Base-by-base conservation (phyloP, 108 stramenopile genomes). In the Epipyxis sp. region DNA sequence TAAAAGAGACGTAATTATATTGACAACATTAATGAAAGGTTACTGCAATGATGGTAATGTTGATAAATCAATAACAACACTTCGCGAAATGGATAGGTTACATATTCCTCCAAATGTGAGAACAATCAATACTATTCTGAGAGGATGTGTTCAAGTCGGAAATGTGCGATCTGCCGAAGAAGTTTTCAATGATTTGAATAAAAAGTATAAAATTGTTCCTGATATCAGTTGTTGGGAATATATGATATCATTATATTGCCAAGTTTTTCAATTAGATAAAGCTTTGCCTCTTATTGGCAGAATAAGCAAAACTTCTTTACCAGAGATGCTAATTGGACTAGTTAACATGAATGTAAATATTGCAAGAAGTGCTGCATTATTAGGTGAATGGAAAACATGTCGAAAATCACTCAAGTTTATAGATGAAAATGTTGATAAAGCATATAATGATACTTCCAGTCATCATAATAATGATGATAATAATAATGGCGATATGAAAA, bases 201-300 rank as follows among this genome's bases (percentile, higher is more conserved):
- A 74, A 20, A 25, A 37, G 16, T 39, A 43, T 10, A 46, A 74
- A 39, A 3, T 74, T 46, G 6, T 6, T 20, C 35, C 35, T 13
- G 71, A 74, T 74, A 32, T 74, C 27, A 35, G 13, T 25, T 3
- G 42, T 32, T 74, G 71, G 71, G 71, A 74, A 57, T 74, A 74
- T 39, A 3, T 74, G 13, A 3, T 74, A 6, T 10, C 34, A 6
- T 25, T 74, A 29, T 42, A 42, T 16, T 34, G 71, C 35, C 71
- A 74, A 39, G 34, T 6, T 34, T 20, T 74, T 13, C 25, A 29
- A 13, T 10, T 74, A 10, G 71, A 74, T 42, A 46, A 57, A 32
- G 34, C 34, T 20, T 42, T 34, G 3, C 71, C 71, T 10, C 3
- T 39, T 13, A 57, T 74, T 13, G 71, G 71, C 42, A 13, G 71